A percentile compares a stretch with the other conserved stretches of the same genome.
These are phyloP conservation scores for Crucibulum laeve DNA, from an alignment of 768 basidiomycete genomes.

Conservation along the genomic window DNA sequence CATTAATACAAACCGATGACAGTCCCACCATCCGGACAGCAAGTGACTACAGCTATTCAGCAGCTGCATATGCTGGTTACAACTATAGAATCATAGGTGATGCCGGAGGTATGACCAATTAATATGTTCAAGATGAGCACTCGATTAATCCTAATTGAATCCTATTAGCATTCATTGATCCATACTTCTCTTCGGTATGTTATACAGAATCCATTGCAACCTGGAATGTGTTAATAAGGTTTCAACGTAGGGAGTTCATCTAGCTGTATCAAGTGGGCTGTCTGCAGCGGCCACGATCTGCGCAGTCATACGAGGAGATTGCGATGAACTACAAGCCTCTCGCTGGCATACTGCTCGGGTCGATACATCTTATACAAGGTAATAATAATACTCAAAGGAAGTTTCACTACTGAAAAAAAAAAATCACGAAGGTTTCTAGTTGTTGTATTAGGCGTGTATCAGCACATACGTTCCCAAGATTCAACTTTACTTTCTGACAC, in stretches of 20 bases:
- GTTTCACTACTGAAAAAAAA: background rate
- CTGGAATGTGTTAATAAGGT: too few species aligned
- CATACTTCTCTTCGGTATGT: slow-evolving; percentile 31
- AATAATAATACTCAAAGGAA: background rate
- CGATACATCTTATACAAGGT: slow-evolving; percentile 24
- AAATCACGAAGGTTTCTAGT: slow-evolving; percentile 26
- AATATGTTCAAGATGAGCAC: background rate
- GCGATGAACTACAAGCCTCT: slow-evolving; percentile 15
- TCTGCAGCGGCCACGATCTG: slow-evolving; percentile 25
- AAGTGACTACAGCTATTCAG: slow-evolving; percentile 23
- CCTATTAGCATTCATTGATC: slow-evolving; percentile 35
- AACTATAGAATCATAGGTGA: slow-evolving; percentile 27
- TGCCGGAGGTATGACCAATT: slow-evolving; percentile 21
- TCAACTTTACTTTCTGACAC: slow-evolving; percentile 26
- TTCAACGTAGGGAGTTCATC: slow-evolving; percentile 32
- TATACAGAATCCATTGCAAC: too few species aligned
- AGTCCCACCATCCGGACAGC: slow-evolving; percentile 12
- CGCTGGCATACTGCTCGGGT: slow-evolving; percentile 21
- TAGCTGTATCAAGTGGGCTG: slow-evolving; percentile 26
- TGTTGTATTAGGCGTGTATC: slow-evolving; percentile 35
- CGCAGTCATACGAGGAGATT: slow-evolving; percentile 18
- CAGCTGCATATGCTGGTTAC: slow-evolving; percentile 17
- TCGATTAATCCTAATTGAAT: slow-evolving; percentile 4
- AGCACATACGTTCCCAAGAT: slow-evolving; percentile 34
- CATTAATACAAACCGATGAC: slow-evolving; percentile 9